Conservation (phyloP, 108 stramenopile species). For the Poteriospumella lacustris region DNA sequence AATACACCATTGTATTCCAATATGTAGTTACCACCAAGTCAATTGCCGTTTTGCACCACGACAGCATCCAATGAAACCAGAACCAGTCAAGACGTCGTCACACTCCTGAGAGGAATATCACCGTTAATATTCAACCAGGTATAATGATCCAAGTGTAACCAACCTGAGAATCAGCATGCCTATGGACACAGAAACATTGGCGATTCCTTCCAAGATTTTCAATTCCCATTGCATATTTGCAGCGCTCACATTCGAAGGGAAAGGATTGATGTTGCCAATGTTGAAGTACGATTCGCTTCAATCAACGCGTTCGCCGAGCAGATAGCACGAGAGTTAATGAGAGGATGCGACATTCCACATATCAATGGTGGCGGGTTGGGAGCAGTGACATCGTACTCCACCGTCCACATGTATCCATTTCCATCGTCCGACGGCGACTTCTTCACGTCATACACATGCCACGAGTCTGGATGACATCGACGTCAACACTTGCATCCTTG, state of each 20-base stretch:
- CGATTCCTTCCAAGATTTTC: conserved; percentile 53
- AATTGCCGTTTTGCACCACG: conserved; percentile 63
- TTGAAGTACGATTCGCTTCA: conserved; percentile 66
- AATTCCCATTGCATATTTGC: conserved; percentile 52
- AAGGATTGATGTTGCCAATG: conserved; percentile 55
- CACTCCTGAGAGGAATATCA: conserved; percentile 50
- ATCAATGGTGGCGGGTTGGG: conserved; percentile 36
- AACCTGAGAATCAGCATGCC: conserved; percentile 47
- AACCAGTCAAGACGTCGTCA: conserved; percentile 56
- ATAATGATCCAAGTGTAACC: conserved; percentile 66
- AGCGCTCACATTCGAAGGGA: conserved; percentile 37
- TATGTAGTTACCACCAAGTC: conserved; percentile 60
- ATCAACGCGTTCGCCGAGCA: conserved; percentile 53
- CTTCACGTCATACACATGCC: conserved; percentile 5
- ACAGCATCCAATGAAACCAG: conserved; percentile 52
- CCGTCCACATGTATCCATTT: conserved; percentile 58
- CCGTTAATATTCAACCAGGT: conserved; percentile 62
- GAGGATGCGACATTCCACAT: conserved; percentile 29
- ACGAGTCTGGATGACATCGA: no score
- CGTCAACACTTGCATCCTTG: no score
- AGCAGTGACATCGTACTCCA: conserved; percentile 19
- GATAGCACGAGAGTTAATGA: conserved; percentile 19
- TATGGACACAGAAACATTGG: conserved; percentile 55
- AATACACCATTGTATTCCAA: conserved; percentile 48
- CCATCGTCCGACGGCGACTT: neutral